Percentiles rank a stretch among this genome's conserved stretches.
These are phyloP conservation scores for Umbilicaria muhlenbergii DNA, from an alignment of 495 filamentous ascomycete genomes.

Conservation along the genomic window DNA sequence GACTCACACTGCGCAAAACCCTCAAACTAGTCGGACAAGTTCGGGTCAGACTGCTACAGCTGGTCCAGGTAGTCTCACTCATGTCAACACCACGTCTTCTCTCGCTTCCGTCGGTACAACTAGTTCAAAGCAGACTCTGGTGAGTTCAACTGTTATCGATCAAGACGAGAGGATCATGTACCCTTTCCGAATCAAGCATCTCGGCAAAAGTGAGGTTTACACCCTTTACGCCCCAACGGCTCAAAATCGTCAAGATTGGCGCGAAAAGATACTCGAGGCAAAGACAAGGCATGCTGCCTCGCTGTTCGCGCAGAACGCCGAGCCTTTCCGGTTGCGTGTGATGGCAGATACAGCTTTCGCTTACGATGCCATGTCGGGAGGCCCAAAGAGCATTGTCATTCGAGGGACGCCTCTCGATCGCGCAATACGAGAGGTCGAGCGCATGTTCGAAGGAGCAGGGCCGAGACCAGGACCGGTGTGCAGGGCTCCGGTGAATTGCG, in stretches of 20 bases:
- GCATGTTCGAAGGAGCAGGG: conserved; percentile 44
- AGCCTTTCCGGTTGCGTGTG: conserved; percentile 85
- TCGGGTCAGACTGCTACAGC: conserved; percentile 23
- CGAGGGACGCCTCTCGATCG: conserved; percentile 83
- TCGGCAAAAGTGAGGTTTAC: conserved; percentile 72
- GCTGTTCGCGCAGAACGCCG: conserved; percentile 81
- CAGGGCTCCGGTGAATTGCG: conserved; percentile 75
- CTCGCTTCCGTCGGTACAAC: conserved; percentile 31
- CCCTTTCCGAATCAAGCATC: conserved; percentile 91
- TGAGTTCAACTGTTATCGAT: conserved; percentile 36
- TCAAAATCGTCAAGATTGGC: conserved; percentile 72
- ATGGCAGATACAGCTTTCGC: conserved; percentile 86
- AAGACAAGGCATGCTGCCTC: conserved; percentile 86
- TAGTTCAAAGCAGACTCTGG: conserved; percentile 25
- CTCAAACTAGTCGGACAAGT: conserved; percentile 34
- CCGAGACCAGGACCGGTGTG: conserved; percentile 61
- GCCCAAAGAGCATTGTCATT: conserved; percentile 46
- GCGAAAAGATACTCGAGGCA: conserved; percentile 79
- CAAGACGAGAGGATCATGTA: conserved; percentile 69
- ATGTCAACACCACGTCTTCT: conserved; percentile 42
- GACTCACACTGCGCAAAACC: conserved; percentile 27
- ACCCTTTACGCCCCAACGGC: conserved; percentile 69
- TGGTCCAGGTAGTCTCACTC: conserved; percentile 42
- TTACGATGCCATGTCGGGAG: conserved; percentile 46
- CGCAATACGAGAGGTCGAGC: conserved; percentile 78